phyloP scores from a whole-genome alignment of 495 filamentous ascomycete genomes.

The Aspergillus coremiiformis region DNA sequence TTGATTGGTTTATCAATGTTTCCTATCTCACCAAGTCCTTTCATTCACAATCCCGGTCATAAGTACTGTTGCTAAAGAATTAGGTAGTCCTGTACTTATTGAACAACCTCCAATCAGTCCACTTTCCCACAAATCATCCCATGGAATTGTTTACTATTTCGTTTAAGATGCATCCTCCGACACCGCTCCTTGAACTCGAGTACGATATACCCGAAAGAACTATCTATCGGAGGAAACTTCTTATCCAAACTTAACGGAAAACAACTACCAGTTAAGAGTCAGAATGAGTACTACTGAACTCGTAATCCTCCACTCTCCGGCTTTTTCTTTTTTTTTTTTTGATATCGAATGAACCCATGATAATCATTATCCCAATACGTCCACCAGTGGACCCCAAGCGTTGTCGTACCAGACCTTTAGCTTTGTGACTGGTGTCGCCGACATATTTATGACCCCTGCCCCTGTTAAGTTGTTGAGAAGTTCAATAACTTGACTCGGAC shows the following conservation, averaged over 20 bases:
- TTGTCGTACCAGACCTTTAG: neutral
- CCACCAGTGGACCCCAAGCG: neutral
- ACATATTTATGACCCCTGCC: conserved; percentile 20
- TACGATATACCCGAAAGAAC: no score
- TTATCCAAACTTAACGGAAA: neutral
- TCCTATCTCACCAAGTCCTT: no score
- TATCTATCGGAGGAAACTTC: neutral
- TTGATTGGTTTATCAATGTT: neutral
- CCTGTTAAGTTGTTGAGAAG: no score
- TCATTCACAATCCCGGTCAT: no score
- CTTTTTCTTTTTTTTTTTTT: neutral
- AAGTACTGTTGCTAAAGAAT: no score
- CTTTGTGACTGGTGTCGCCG: conserved; percentile 19
- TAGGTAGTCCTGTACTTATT: no score
- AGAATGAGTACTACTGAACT: neutral
- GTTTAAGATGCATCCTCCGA: no score
- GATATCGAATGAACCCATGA: conserved; percentile 3
- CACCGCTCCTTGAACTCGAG: no score
- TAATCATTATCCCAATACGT: neutral
- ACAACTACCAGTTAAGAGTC: no score
- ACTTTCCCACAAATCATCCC: neutral
- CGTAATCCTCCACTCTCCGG: neutral
- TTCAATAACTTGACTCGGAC: no score
- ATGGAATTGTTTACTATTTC: no score
- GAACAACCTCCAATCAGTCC: neutral